phyloP scores from a whole-genome alignment of 768 basidiomycete species.

The Suillus subalutaceus region DNA sequence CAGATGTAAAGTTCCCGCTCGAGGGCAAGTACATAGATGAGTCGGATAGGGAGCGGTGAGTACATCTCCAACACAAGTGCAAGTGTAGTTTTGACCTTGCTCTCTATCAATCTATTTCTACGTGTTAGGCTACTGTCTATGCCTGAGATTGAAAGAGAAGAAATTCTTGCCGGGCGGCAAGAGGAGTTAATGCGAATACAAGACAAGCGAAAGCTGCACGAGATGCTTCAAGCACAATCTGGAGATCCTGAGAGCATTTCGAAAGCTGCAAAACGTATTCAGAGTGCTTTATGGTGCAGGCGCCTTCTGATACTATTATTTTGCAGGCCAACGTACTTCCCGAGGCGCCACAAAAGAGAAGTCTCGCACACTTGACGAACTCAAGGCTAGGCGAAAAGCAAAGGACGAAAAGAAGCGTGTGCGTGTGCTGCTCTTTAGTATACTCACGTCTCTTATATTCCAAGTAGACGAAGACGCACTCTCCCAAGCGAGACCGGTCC shows the following conservation, averaged over 20 bases:
- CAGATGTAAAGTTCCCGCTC: conserved; percentile 74
- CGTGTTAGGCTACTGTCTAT: conserved; percentile 67
- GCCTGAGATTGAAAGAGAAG: conserved; percentile 90
- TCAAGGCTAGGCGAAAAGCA: conserved; percentile 84
- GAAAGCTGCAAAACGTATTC: conserved; percentile 78
- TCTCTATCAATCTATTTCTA: conserved; percentile 13
- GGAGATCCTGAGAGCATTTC: conserved; percentile 61
- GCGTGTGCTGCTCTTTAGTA: conserved; percentile 26
- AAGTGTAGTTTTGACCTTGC: conserved; percentile 30
- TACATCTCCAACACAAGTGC: conserved; percentile 28
- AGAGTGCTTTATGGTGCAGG: conserved; percentile 7
- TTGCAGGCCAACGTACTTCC: conserved; percentile 69
- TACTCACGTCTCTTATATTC: conserved; percentile 16
- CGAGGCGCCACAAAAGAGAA: conserved; percentile 83
- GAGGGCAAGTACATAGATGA: conserved; percentile 92
- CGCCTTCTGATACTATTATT: conserved; percentile 15
- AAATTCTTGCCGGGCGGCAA: conserved; percentile 75
- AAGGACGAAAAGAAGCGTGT: conserved; percentile 90
- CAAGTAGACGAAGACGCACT: conserved; percentile 49
- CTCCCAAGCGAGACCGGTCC: conserved; percentile 71
- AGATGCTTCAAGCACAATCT: conserved; percentile 71
- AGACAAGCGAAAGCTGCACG: conserved; percentile 71
- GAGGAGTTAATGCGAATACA: conserved; percentile 80
- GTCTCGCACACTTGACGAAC: conserved; percentile 74
- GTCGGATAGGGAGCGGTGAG: conserved; percentile 79